phyloP scores from a whole-genome alignment of 768 basidiomycete species.

The Suillus sp. region DNA sequence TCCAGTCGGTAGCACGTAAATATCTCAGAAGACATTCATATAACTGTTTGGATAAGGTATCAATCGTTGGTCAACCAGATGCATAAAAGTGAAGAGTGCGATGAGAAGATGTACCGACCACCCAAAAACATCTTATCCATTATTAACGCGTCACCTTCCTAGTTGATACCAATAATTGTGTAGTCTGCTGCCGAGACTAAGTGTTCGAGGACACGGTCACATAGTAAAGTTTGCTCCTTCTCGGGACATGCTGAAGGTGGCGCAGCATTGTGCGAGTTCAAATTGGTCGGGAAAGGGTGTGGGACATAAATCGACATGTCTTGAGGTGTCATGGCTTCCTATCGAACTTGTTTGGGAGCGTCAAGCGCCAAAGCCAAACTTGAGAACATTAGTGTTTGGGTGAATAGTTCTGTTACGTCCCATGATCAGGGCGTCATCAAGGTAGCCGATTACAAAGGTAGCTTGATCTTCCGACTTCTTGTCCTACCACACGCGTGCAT shows the following conservation, averaged over 20 bases:
- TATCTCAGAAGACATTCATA: slow-evolving; percentile 78
- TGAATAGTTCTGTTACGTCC: neutral
- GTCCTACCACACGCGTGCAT: neutral
- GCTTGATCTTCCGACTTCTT: neutral
- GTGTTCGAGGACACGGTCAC: slow-evolving; percentile 56
- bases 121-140: slow-evolving; percentile 80
- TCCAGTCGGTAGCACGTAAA: slow-evolving; percentile 80
- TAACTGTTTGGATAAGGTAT: slow-evolving; percentile 35
- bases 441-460: neutral
- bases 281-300: slow-evolving; percentile 25
- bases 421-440: neutral
- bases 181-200: slow-evolving; percentile 52
- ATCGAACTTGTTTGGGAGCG: slow-evolving; percentile 9
- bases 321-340: neutral
- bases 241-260: slow-evolving; percentile 43
- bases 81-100: neutral
- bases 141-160: slow-evolving; percentile 46
- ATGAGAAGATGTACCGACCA: slow-evolving; percentile 42
- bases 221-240: slow-evolving; percentile 50
- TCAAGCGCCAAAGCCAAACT: neutral
- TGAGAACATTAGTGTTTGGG: neutral
- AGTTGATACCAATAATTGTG: slow-evolving; percentile 45
- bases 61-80: neutral
- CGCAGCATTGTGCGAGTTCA: slow-evolving; percentile 26
- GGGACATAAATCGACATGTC: slow-evolving; percentile 18